Base-by-base conservation (phyloP, 2,329 filamentous ascomycete species). In the Arthrinium puccinioides region DNA sequence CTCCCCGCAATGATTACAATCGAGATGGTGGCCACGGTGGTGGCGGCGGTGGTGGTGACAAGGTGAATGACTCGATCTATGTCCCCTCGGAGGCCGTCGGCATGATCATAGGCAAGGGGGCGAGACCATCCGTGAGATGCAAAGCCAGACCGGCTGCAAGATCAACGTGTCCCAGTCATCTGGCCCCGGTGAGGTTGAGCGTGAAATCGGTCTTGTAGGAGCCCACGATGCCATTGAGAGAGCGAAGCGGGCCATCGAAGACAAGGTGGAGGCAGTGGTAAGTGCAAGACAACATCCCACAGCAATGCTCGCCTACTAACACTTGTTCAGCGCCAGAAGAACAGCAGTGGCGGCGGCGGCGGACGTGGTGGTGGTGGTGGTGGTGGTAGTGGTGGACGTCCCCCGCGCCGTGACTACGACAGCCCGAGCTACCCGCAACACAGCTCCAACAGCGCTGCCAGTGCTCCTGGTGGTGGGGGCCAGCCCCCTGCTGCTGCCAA, bases 31-130 rank as follows among this genome's bases (percentile, higher is more conserved):
- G 57, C 21, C 65, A 26, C 11, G 26, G 26, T 13, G 34, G 14
- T 9, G 61, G 52, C 25, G 55, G 52, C 27, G 58, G 57, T 20
- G 59, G 57, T 19, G 57, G 54, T 36, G 82, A 85, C 48, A 90
- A 89, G 66, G 74, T 84, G 51, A 88, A 82, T 52, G 87, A 95
- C 53, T 81, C 79, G 27, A 87, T 95, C 44, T 81, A 79, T 48
- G 87, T 95, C 9, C 88, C 88, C 10, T 90, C 87, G 16, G 88
- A 95, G 57, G 84, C 88, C 6, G 88, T 95, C 38, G 88, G 88
- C 43, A 95, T 95, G 88, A 94, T 95, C 47, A 95, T 95, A 43
- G 88, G 89, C 46, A 94, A 94, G 69, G 85, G 87, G 88, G 88
- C 46, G 88, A 95, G 64, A 94, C 88, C 0, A 95, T 95, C 56